A percentile compares a stretch with the other conserved stretches of the same genome.
These are phyloP conservation scores for Poa pratensis DNA, from an alignment of 176 grass and related monocot genomes.

Conservation along the genomic window DNA sequence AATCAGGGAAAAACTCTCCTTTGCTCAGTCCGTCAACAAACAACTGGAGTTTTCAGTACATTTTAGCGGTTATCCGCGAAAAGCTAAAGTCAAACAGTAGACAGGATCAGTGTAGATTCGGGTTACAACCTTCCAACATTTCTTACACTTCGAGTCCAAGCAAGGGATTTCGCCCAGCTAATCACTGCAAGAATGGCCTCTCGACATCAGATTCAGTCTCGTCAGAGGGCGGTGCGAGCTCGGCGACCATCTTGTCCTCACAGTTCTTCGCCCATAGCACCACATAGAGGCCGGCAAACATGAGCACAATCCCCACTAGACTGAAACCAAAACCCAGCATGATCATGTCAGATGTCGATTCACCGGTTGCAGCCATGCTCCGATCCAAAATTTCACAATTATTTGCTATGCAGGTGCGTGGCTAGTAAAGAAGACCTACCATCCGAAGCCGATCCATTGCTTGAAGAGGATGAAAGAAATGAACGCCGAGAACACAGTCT, in stretches of 20 bases:
- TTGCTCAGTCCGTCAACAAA: neutral
- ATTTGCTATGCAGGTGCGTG: neutral
- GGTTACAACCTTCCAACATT: neutral
- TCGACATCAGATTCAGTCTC: constrained; percentile 43
- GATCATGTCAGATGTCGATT: neutral
- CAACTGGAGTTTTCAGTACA: neutral
- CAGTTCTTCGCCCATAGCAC: constrained; percentile 67
- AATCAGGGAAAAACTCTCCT: neutral
- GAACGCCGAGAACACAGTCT: constrained; percentile 49
- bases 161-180: neutral
- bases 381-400: neutral
- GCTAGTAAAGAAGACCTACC: constrained; percentile 37
- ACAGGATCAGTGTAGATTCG: neutral
- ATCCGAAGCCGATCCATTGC: constrained; percentile 48
- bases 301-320: constrained; percentile 53
- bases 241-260: constrained; percentile 41
- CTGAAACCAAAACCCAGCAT: constrained; percentile 31
- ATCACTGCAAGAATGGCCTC: constrained; percentile 31
- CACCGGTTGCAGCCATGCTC: neutral
- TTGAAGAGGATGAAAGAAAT: constrained; percentile 49
- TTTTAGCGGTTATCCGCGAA: neutral
- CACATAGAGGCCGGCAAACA: constrained; percentile 72
- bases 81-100: neutral
- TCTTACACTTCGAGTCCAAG: neutral
- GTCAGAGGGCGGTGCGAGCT: neutral